Evolutionary conservation across 768 basidiomycete genomes (phyloP).

Genomic region (Lyophyllum decastes): DNA sequence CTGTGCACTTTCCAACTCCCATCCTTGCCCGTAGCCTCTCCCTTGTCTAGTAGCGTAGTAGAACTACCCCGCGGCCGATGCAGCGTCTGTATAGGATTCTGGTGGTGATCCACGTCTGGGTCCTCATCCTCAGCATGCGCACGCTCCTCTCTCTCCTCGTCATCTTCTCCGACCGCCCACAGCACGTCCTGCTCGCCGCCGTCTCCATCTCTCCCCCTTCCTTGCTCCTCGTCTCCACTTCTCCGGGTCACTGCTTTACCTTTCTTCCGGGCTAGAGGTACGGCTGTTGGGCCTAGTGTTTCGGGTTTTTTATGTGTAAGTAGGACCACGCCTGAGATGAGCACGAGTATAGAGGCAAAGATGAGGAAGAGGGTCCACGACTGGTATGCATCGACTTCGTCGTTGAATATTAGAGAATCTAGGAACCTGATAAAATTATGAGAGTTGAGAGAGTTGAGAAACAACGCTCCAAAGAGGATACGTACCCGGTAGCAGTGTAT

Average conservation of each 20-base stretch:
- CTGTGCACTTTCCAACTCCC: constrained; percentile 5
- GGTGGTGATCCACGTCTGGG: constrained; percentile 44
- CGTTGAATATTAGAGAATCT: constrained; percentile 72
- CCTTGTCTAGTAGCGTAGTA: background rate
- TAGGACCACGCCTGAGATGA: constrained; percentile 91
- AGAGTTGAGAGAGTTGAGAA: background rate
- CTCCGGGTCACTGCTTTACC: constrained; percentile 14
- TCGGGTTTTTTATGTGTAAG: constrained; percentile 92
- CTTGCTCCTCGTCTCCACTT: constrained; percentile 21
- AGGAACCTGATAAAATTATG: constrained; percentile 36
- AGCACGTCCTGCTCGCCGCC: constrained; percentile 44
- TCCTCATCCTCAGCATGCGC: constrained; percentile 38
- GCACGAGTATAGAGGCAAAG: constrained; percentile 81
- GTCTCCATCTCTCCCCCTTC: constrained; percentile 8
- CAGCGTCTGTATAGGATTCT: constrained; percentile 36
- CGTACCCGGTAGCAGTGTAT: constrained; percentile 81
- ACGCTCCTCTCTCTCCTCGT: constrained; percentile 51
- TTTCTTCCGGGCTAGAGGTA: constrained; percentile 32
- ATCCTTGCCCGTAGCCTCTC: constrained; percentile 7
- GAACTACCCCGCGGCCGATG: constrained; percentile 18
- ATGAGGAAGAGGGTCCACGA: constrained; percentile 90
- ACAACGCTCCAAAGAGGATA: background rate
- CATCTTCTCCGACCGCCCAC: constrained; percentile 77
- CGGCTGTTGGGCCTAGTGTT: constrained; percentile 35
- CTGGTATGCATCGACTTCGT: constrained; percentile 83